Base-by-base conservation (phyloP, 805 yeast species). In the Saccharomycopsis sp. region DNA sequence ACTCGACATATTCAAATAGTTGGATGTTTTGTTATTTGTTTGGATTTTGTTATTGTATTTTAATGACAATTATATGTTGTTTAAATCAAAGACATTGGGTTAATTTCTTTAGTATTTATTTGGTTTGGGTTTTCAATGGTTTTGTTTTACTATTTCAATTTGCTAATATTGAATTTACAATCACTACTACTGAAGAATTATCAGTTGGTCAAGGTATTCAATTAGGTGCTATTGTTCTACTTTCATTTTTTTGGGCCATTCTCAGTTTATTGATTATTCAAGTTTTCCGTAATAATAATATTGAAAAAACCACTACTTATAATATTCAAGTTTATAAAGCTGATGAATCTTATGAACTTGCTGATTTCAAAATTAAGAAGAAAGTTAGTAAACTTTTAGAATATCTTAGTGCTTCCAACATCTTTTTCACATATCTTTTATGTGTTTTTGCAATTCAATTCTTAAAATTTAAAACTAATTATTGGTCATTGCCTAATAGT, bases 21-120 rank as follows among this genome's bases (percentile, higher is more conserved):
- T 40, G 44, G 40, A 14, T 40, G 26, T 14, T 26, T 21, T 27
- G 43, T 23, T 39, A 21, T 29, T 14, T 31, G 20, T 32, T 36
- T 36, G 44, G 44, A 10, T 40, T 44, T 21, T 32, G 34, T 25
- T 33, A 27, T 25, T 40, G 34, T 37, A 6, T 40, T 15, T 21
- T 34, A 15, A 20, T 40, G 19, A 39, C 41, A 15, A 31, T 36
- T 27, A 15, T 25, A 18, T 40, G 43, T 27, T 14, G 20, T 21
- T 40, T 32, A 13, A 34, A 36, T 27, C 37, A 23, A 15, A 32
- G 17, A 31, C 36, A 36, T 20, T 26, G 28, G 12, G 25, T 28
- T 29, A 21, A 39, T 21, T 40, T 26, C 26, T 27, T 36, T 23
- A 37, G 40, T 23, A 17, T 40, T 13, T 41, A 21, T 26, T 19